Percentiles rank a stretch among this genome's conserved stretches.
Evolutionary conservation across 164 flowering plant genomes (phyloP).

Genomic region (Tinospora cordifolia): DNA sequence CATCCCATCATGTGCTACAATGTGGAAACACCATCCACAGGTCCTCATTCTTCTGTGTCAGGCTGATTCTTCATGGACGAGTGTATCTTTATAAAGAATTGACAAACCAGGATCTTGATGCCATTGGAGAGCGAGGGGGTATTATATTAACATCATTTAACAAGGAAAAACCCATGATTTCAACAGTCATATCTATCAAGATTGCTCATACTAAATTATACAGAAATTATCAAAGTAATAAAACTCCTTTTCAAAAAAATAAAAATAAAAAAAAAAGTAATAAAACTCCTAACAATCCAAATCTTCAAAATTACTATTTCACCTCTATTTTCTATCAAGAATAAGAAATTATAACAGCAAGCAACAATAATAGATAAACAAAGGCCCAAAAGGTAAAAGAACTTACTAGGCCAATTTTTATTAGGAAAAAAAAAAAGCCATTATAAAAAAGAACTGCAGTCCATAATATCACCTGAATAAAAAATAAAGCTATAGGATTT

Average conservation of each 20-base stretch:
- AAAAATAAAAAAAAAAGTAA: too few relatives aligned
- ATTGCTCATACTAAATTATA: not conserved
- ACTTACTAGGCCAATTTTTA: not conserved
- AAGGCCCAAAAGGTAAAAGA: not conserved
- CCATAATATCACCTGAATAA: slow-evolving; percentile 58
- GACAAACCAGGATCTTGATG: too few relatives aligned
- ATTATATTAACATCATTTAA: too few relatives aligned
- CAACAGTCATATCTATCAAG: not conserved
- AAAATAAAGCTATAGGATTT: slow-evolving; percentile 84
- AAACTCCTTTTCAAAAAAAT: too few relatives aligned
- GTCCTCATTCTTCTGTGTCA: too few relatives aligned
- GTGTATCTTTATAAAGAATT: too few relatives aligned
- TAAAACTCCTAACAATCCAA: not conserved
- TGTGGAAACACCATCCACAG: too few relatives aligned
- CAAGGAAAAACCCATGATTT: too few relatives aligned
- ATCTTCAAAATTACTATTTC: not conserved
- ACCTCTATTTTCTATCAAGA: not conserved
- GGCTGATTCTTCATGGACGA: too few relatives aligned
- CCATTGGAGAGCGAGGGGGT: too few relatives aligned
- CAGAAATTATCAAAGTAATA: not conserved
- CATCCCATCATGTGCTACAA: too few relatives aligned
- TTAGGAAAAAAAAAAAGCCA: not conserved
- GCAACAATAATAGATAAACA: too few relatives aligned
- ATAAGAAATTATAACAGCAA: not conserved
- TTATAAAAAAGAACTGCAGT: not conserved